Conservation (phyloP, 495 filamentous ascomycete species). For the Penicillium cosmopolitanum region DNA sequence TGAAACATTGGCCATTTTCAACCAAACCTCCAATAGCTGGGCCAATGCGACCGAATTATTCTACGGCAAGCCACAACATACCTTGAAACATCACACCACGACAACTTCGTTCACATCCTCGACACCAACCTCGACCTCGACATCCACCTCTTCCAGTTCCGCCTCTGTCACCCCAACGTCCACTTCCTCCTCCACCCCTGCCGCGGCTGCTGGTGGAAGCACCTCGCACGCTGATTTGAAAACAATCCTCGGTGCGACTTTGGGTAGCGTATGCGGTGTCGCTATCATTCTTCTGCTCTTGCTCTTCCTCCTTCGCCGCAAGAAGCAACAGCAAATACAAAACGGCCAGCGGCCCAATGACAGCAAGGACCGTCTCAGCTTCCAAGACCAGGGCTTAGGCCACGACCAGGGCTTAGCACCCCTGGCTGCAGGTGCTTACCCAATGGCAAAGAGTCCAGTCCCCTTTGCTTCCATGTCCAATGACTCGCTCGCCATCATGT, state of each 20-base stretch:
- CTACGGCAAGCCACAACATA: slow-evolving; percentile 45
- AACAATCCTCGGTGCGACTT: slow-evolving; percentile 72
- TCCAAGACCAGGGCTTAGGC: slow-evolving; percentile 63
- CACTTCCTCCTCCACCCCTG: slow-evolving; percentile 38
- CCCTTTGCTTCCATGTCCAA: slow-evolving; percentile 51
- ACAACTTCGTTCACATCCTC: slow-evolving; percentile 39
- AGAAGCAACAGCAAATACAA: slow-evolving; percentile 56
- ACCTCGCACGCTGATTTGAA: slow-evolving; percentile 48
- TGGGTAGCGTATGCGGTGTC: slow-evolving; percentile 77
- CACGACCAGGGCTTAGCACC: slow-evolving; percentile 63
- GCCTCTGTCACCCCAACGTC: slow-evolving; percentile 34
- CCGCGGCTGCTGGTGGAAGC: slow-evolving; percentile 33
- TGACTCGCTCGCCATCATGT: slow-evolving; percentile 49
- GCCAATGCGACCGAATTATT: slow-evolving; percentile 73
- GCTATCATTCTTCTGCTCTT: slow-evolving; percentile 68
- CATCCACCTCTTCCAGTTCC: slow-evolving; percentile 46
- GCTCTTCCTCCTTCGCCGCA: slow-evolving; percentile 69
- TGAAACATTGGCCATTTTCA: slow-evolving; percentile 71
- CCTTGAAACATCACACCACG: slow-evolving; percentile 43
- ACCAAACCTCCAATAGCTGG: slow-evolving; percentile 80
- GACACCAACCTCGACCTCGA: slow-evolving; percentile 33
- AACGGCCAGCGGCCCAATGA: slow-evolving; percentile 58
- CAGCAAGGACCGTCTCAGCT: slow-evolving; percentile 64
- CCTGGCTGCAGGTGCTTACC: slow-evolving; percentile 45
- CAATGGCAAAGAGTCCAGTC: slow-evolving; percentile 47